Percentiles rank a stretch among this genome's conserved stretches.
Conservation (phyloP, 2,329 filamentous ascomycete species). For the Fusarium sulawesiense region DNA sequence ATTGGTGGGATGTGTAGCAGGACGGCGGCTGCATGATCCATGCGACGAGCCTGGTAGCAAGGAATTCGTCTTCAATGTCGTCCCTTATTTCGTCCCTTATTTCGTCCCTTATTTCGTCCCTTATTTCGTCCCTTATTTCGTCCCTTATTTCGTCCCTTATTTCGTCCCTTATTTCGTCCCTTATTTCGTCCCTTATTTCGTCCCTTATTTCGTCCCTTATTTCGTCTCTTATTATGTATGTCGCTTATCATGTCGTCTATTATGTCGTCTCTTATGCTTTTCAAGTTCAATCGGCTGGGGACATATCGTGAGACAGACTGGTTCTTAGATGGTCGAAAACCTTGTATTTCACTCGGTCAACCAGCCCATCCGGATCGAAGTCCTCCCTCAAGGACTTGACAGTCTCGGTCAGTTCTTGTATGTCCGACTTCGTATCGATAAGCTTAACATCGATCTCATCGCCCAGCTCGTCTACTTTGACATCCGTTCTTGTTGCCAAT, state of each 20-base stretch:
- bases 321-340: slow-evolving; percentile 8
- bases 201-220: neutral
- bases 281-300: neutral
- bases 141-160: too few relatives aligned
- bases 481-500: neutral
- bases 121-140: too few relatives aligned
- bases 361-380: slow-evolving; percentile 1
- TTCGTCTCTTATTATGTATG: neutral
- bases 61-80: neutral
- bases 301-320: slow-evolving; percentile 2
- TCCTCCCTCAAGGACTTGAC: neutral
- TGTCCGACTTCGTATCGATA: neutral
- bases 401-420: neutral
- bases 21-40: neutral
- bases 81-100: too few relatives aligned
- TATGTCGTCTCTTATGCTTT: neutral
- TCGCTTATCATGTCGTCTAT: too few relatives aligned
- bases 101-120: too few relatives aligned
- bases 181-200: too few relatives aligned
- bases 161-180: too few relatives aligned
- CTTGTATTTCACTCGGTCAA: slow-evolving; percentile 4
- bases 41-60: neutral
- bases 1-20: neutral
- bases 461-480: neutral
- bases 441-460: neutral